A percentile compares a stretch with the other conserved stretches of the same genome.
phyloP scores from a whole-genome alignment of 768 basidiomycete genomes.

The Lactifluus echinatus region DNA sequence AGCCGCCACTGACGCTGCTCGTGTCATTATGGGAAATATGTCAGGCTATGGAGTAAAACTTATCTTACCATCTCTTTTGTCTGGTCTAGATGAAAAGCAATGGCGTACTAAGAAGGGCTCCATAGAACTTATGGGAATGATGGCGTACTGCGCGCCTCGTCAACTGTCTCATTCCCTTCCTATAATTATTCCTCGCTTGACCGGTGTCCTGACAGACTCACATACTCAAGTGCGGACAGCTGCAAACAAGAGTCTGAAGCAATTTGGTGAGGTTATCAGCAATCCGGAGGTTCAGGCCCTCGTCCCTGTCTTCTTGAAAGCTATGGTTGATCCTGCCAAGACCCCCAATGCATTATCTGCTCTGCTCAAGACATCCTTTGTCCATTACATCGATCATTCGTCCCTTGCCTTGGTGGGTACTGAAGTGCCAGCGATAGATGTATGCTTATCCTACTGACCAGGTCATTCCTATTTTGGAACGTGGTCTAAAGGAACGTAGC shows the following conservation, averaged over 20 bases:
- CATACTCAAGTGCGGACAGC: slow-evolving; percentile 91
- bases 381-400: slow-evolving; percentile 96
- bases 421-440: not conserved
- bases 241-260: slow-evolving; percentile 92
- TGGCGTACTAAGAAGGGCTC: slow-evolving; percentile 98
- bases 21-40: slow-evolving; percentile 91
- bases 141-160: slow-evolving; percentile 96
- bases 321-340: slow-evolving; percentile 90
- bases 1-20: slow-evolving; percentile 84
- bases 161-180: slow-evolving; percentile 93
- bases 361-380: slow-evolving; percentile 89
- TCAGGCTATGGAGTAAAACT: slow-evolving; percentile 95
- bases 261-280: slow-evolving; percentile 96
- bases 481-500: slow-evolving; percentile 84
- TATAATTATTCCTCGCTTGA: slow-evolving; percentile 93
- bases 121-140: slow-evolving; percentile 93
- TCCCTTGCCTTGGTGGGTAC: slow-evolving; percentile 78
- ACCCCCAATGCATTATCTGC: slow-evolving; percentile 78
- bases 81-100: slow-evolving; percentile 93
- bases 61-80: slow-evolving; percentile 81
- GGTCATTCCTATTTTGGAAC: slow-evolving; percentile 93
- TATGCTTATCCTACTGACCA: slow-evolving; percentile 24
- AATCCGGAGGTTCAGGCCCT: slow-evolving; percentile 95
- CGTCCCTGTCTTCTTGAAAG: slow-evolving; percentile 84
- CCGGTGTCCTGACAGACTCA: slow-evolving; percentile 91